Evolutionary conservation across 83 land plant genomes (phyloP), one percentile per base, ranked within the genome.

Genomic region (Picea abies): DNA sequence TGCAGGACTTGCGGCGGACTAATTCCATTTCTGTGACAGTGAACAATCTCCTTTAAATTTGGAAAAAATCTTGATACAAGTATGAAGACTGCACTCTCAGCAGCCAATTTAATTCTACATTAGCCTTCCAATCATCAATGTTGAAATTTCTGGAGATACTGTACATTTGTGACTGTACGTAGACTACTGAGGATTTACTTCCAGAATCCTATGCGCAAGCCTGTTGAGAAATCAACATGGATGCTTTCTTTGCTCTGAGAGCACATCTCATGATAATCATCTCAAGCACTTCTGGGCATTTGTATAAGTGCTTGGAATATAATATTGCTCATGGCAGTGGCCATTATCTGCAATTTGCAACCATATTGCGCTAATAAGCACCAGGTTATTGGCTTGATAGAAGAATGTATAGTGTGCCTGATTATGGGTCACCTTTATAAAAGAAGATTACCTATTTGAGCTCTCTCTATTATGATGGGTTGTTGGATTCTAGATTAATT

Each of bases 1-100:
- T 73, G 26, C 94, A 93, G 95, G 95, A 93, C 71, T 90, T 93
- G 87, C 92, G 84, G 79, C 80, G 89, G 39, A 90, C 94, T 62
- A 91, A 92, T 80, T 88, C 88, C 61, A 89, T 79, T 4, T 78
- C 89, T 65, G 84, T 87, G 19, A 92, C 96, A 39, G 94, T 93
- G 84, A 92, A 93, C 86, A 93, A 93, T 85, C 88, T 93, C 60
- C 90, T 93, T n/a, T 85, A 44, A 25, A 22, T 79, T 60, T 78
- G 85, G 77, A 35, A 26, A 26, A 26, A 26, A 26, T 26, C 29
- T 26, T 26, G 29, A 26, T 26, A 26, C 76, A 72, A 72, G 10
- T 4, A 71, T 70, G 41, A 71, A 6, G 76, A 20, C 23, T 20
- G 39, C 58, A 73, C 56, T 72, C 76, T 73, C 26, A 15, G 52